Percentiles rank a stretch among this genome's conserved stretches.
Evolutionary conservation across 2,329 filamentous ascomycete species (phyloP).

Genomic region (Aspergillus novoparasiticus): DNA sequence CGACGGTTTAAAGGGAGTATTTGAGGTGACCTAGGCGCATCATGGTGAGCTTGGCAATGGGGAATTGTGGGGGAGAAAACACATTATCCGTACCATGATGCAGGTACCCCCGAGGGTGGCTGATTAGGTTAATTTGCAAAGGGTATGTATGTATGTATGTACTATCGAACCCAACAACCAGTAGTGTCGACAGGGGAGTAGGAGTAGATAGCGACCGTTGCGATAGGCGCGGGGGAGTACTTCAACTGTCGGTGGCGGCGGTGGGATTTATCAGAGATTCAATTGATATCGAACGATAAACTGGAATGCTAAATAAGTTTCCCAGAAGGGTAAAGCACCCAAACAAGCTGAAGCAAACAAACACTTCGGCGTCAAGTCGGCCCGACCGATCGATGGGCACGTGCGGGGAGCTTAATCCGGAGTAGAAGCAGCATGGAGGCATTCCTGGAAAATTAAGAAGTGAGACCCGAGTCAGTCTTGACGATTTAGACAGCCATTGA

Average conservation of each 20-base stretch:
- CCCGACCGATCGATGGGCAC: constrained; percentile 21
- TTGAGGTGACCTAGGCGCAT: constrained; percentile 43
- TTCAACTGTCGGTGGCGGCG: too few species aligned
- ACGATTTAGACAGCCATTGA: not conserved
- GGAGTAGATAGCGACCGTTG: not conserved
- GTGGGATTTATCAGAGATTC: too few species aligned
- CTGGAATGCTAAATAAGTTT: constrained; percentile 15
- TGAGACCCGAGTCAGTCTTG: not conserved
- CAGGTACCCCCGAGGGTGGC: not conserved
- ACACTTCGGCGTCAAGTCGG: constrained; percentile 23
- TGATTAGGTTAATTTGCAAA: not conserved
- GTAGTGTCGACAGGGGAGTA: not conserved
- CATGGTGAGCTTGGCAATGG: not conserved
- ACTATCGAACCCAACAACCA: not conserved
- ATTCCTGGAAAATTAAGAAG: not conserved
- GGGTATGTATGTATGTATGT: not conserved
- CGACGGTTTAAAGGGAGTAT: constrained; percentile 69
- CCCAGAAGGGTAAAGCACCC: constrained; percentile 15
- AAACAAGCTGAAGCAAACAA: constrained; percentile 23
- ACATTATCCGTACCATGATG: constrained; percentile 25
- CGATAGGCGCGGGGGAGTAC: not conserved
- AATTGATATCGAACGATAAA: constrained; percentile 5
- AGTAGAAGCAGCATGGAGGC: not conserved
- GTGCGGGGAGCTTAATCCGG: constrained; percentile 15
- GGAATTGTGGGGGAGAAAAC: not conserved